Evolutionary conservation across 768 basidiomycete genomes (phyloP), one percentile per base, ranked within the genome.

Genomic region (Podaxis sp.): DNA sequence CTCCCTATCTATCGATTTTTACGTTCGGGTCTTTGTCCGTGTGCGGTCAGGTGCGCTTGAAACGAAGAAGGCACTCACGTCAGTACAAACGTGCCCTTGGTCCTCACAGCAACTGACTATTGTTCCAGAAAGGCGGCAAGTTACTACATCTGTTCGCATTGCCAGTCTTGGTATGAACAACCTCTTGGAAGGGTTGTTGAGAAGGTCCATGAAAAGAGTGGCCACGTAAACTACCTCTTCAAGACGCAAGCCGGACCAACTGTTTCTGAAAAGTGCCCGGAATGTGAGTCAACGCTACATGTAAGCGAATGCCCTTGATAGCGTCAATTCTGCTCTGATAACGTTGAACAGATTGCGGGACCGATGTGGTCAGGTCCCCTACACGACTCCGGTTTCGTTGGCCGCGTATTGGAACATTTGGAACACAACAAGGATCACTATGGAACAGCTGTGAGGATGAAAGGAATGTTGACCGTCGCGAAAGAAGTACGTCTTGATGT

Each of bases 341-440:
- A 20, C 26, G 5, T 22, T 52, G 46, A 54, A 46, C 49, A 96
- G 94, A 71, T 95, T 38, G 93, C 91, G 20, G 97, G 97, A 1
- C 97, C 97, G 0, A 96, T 99, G 92, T 99, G 97, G 97, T 87
- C 90, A 4, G 95, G 90, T 1, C 85, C 89, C 1, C 75, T 99
- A 24, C 97, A 99, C 69, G 84, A 95, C 70, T 67, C 77, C 1
- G 79, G 78, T 5, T 99, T 98, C 68, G 81, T 94, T 4, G 72
- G 76, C n/a, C 84, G 85, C 65, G 88, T 96, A 13, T 77, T 97
- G 33, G 78, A 83, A 22, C 91, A 95, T 68, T 77, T 96, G 12
- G 85, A 88, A 61, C 74, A 72, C 15, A 83, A 88, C 65, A 72
- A 83, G 65, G 78, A 80, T 44, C 82, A 81, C 44, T 98, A 95